These are phyloP conservation scores for Phytophthora aleatoria DNA, from an alignment of 352 stramenopile species.

Conservation along the genomic window DNA sequence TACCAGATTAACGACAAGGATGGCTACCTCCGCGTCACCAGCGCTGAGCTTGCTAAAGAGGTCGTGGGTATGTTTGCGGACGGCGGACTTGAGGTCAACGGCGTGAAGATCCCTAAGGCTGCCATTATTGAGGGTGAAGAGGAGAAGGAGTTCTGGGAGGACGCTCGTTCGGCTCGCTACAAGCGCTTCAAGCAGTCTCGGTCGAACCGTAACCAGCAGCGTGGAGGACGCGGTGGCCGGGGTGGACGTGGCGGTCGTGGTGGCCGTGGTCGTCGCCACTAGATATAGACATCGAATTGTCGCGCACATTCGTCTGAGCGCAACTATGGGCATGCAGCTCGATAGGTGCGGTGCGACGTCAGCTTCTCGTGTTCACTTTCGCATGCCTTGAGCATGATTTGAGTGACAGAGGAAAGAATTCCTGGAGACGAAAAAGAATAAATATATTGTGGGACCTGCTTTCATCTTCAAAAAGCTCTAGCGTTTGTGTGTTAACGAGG, in stretches of 20 bases:
- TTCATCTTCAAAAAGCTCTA: conserved; percentile 17
- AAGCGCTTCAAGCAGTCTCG: conserved; percentile 83
- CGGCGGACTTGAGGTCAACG: conserved; percentile 72
- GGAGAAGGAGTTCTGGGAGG: conserved; percentile 88
- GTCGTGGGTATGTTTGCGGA: conserved; percentile 66
- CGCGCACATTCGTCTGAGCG: background rate
- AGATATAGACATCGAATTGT: conserved; percentile 31
- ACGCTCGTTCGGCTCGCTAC: conserved; percentile 67
- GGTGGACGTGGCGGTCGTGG: conserved; percentile 46
- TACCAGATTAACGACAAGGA: conserved; percentile 82
- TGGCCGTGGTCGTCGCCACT: conserved; percentile 48
- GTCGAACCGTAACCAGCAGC: conserved; percentile 74
- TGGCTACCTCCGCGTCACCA: conserved; percentile 68
- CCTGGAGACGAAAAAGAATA: conserved; percentile 27
- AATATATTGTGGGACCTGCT: conserved; percentile 36
- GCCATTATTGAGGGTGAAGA: conserved; percentile 72
- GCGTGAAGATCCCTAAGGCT: conserved; percentile 60
- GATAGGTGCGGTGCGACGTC: conserved; percentile 6
- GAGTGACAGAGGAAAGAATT: conserved; percentile 16
- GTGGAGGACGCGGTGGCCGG: conserved; percentile 37
- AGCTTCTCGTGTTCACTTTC: conserved; percentile 13
- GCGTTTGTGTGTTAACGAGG: conserved; percentile 6
- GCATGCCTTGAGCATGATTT: conserved; percentile 6
- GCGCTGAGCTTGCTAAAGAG: conserved; percentile 61
- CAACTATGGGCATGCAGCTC: conserved; percentile 1